These are phyloP conservation scores for Talaromyces thailandensis DNA, from an alignment of 495 filamentous ascomycete species.

Conservation along the genomic window DNA sequence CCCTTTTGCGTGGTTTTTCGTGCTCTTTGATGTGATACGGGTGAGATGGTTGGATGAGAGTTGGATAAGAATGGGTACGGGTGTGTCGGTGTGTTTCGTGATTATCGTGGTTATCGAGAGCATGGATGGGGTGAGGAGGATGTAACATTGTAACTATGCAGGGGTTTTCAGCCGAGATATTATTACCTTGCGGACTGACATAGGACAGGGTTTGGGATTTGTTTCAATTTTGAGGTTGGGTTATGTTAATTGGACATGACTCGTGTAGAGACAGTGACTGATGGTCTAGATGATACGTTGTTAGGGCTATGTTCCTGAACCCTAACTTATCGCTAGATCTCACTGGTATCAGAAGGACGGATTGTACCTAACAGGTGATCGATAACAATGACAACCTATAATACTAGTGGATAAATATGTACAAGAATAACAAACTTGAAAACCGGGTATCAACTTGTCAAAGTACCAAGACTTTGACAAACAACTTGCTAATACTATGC, in stretches of 20 bases:
- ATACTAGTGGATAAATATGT: background rate
- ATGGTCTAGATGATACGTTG: background rate
- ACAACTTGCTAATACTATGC: background rate
- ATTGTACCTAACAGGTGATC: background rate
- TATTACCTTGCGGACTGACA: too few relatives aligned
- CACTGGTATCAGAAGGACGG: too few relatives aligned
- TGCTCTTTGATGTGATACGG: background rate
- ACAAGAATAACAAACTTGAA: background rate
- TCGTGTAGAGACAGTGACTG: background rate
- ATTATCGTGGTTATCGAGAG: background rate
- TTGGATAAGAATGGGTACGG: background rate
- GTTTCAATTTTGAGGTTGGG: background rate
- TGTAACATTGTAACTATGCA: too few relatives aligned
- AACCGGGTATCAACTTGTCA: slow-evolving; percentile 1
- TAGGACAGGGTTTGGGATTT: background rate
- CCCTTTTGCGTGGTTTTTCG: background rate
- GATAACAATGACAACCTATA: background rate
- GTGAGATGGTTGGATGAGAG: background rate
- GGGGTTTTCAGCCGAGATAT: too few relatives aligned
- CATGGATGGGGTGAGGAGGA: too few relatives aligned
- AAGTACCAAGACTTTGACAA: background rate
- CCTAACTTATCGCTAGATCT: background rate
- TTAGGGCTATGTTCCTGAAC: background rate
- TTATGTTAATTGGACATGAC: background rate
- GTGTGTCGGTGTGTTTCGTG: background rate